A percentile compares a stretch with the other conserved stretches of the same genome.
Conservation (phyloP, 352 stramenopile species). For the Salisapilia sapeloensis region DNA sequence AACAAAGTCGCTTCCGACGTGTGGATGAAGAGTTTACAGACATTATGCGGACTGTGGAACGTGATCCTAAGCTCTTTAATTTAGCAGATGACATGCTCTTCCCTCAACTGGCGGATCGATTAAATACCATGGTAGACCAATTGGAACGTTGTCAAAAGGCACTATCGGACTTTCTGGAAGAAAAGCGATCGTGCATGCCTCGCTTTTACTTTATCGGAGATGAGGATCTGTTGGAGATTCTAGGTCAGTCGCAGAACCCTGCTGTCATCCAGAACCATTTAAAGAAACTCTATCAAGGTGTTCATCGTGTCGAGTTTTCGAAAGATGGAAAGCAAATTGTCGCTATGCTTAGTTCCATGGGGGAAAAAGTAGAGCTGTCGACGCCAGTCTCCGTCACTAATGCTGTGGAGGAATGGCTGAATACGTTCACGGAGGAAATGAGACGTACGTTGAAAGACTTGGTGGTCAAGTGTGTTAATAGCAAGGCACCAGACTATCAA, state of each 20-base stretch:
- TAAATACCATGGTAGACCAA: conserved; percentile 84
- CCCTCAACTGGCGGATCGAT: conserved; percentile 59
- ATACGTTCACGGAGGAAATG: conserved; percentile 85
- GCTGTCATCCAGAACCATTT: conserved; percentile 89
- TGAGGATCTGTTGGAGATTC: conserved; percentile 91
- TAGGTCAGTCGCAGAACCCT: conserved; percentile 87
- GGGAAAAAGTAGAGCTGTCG: conserved; percentile 74
- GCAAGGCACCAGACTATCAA: conserved; percentile 72
- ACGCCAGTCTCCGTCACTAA: conserved; percentile 74
- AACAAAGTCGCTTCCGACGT: conserved; percentile 80
- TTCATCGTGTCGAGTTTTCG: conserved; percentile 85
- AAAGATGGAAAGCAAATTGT: conserved; percentile 66
- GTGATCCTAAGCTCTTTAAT: conserved; percentile 86
- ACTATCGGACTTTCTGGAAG: conserved; percentile 87
- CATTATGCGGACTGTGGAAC: conserved; percentile 83
- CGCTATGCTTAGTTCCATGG: conserved; percentile 70
- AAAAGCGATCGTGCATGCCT: conserved; percentile 87
- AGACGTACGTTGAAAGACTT: conserved; percentile 70
- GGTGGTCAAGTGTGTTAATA: conserved; percentile 59
- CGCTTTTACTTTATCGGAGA: conserved; percentile 96
- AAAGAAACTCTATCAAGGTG: conserved; percentile 93
- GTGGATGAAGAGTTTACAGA: conserved; percentile 90
- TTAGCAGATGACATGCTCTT: conserved; percentile 85
- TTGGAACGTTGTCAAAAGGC: conserved; percentile 91
- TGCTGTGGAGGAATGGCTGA: conserved; percentile 89